These are phyloP conservation scores for Botryobasidium botryosum DNA, from an alignment of 768 basidiomycete species.

Conservation along the genomic window DNA sequence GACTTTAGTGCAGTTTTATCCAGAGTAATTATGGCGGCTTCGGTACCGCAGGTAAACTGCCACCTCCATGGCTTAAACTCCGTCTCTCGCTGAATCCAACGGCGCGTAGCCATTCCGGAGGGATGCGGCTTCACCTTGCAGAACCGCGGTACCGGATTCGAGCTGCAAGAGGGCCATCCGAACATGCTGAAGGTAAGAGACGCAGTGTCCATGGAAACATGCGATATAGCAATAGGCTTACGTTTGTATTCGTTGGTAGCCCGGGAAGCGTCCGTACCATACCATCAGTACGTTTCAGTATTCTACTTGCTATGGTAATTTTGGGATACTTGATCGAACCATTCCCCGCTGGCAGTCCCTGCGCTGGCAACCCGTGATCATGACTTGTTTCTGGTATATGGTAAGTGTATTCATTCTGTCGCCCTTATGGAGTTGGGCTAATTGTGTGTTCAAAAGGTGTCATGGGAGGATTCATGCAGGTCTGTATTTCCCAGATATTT, in stretches of 20 bases:
- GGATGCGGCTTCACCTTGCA: conserved; percentile 95
- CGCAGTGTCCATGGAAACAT: background rate
- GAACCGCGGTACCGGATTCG: conserved; percentile 80
- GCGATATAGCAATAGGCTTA: background rate
- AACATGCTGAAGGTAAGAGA: conserved; percentile 54
- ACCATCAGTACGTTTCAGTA: conserved; percentile 41
- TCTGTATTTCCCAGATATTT: no score
- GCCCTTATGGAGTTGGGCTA: conserved; percentile 10
- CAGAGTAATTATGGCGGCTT: conserved; percentile 86
- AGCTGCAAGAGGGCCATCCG: conserved; percentile 62
- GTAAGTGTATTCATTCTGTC: background rate
- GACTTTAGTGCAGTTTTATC: conserved; percentile 49
- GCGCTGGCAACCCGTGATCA: conserved; percentile 61
- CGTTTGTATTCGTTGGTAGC: background rate
- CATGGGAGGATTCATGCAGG: conserved; percentile 89
- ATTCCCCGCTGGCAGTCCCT: conserved; percentile 29
- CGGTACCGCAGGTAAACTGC: conserved; percentile 56
- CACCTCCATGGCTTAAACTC: no score
- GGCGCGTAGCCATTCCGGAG: conserved; percentile 60
- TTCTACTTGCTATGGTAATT: conserved; percentile 2
- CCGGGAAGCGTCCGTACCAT: conserved; percentile 73
- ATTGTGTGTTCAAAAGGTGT: conserved; percentile 54
- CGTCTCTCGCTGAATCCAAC: no score
- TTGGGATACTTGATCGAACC: conserved; percentile 1
- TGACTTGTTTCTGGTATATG: conserved; percentile 72